phyloP scores from a whole-genome alignment of 192 early-diverging fungal species.

The Backusella tarrabulga region DNA sequence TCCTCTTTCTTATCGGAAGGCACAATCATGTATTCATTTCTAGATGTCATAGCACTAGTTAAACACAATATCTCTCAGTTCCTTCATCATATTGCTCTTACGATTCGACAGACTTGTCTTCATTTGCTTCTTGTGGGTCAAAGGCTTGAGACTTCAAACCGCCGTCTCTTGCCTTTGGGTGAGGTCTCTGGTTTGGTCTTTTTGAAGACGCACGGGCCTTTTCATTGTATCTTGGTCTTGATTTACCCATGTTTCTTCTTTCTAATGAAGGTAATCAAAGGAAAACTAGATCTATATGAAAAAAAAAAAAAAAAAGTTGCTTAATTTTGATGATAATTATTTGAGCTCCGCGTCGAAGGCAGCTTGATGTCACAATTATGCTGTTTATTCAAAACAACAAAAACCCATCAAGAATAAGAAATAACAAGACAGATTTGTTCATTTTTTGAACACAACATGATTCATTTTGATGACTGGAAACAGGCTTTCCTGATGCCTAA shows the following conservation, averaged over 20 bases:
- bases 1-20: neutral
- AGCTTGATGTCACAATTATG: neutral
- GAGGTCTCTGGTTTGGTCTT: constrained; percentile 38
- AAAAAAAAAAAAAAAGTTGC: neutral
- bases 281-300: neutral
- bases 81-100: neutral
- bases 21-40: constrained; percentile 14
- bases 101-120: neutral
- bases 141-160: constrained; percentile 35
- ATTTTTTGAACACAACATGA: too few species aligned
- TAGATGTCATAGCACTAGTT: neutral
- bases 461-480: too few species aligned
- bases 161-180: constrained; percentile 51
- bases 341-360: neutral
- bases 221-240: constrained; percentile 54
- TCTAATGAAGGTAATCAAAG: neutral
- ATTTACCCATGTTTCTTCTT: constrained; percentile 43
- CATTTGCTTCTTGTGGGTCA: constrained; percentile 5
- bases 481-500: neutral
- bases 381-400: neutral
- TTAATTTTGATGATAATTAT: neutral
- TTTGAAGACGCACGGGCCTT: constrained; percentile 52
- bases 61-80: too few species aligned
- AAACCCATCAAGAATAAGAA: neutral
- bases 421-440: too few species aligned